Conservation (phyloP, 345 rosid genomes). For the Kandelia obovata region DNA sequence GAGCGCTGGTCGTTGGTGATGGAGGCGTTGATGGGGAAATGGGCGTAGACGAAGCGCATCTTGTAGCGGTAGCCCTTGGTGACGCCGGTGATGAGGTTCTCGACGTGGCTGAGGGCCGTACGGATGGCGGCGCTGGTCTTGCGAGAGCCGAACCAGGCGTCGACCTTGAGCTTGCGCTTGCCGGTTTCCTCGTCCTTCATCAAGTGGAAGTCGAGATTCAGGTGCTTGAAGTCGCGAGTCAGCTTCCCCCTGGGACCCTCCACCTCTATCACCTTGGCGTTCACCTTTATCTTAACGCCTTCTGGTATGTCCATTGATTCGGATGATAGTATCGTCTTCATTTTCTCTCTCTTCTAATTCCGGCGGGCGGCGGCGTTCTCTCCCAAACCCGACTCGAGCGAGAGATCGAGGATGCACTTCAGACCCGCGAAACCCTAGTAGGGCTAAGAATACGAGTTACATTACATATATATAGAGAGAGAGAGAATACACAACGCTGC, state of each 20-base stretch:
- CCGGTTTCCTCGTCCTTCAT: conserved; percentile 50
- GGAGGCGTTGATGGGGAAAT: conserved; percentile 80
- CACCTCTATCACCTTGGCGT: conserved; percentile 44
- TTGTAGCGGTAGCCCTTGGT: conserved; percentile 73
- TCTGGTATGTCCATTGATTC: conserved; percentile 54
- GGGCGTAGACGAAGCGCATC: conserved; percentile 87
- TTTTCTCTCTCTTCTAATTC: conserved; percentile 5
- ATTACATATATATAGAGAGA: too few relatives aligned
- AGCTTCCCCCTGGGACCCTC: conserved; percentile 48
- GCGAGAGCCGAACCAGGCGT: conserved; percentile 58
- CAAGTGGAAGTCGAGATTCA: conserved; percentile 47
- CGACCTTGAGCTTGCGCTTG: conserved; percentile 49
- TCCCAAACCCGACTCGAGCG: too few relatives aligned
- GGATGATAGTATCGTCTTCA: conserved; percentile 48
- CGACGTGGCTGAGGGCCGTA: conserved; percentile 68
- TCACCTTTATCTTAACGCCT: conserved; percentile 37
- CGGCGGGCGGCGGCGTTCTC: too few relatives aligned
- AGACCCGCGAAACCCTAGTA: too few relatives aligned
- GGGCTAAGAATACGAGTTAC: too few relatives aligned
- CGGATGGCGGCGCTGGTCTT: conserved; percentile 60
- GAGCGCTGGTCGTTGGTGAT: conserved; percentile 41
- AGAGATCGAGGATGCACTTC: too few relatives aligned
- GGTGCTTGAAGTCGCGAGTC: conserved; percentile 45
- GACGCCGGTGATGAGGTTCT: conserved; percentile 64
- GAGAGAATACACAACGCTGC: too few relatives aligned